Evolutionary conservation across 2,329 filamentous ascomycete species (phyloP), one percentile per base, ranked within the genome.

Genomic region (Xylaria sp.): DNA sequence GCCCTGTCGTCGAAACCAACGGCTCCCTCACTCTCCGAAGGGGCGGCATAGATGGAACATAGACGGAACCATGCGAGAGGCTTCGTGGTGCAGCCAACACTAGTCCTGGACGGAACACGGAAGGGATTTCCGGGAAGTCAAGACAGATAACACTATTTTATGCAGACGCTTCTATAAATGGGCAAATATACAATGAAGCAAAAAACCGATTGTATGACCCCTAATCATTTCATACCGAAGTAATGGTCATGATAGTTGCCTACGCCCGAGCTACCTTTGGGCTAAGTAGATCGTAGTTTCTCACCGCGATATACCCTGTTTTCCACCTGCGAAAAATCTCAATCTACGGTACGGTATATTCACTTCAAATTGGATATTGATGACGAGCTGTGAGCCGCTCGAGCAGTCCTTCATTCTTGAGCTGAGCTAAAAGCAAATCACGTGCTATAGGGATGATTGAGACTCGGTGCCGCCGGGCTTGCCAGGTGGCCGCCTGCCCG

Each of bases 401-500:
- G 7, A 7, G 3, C 4, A 18, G 7, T n/a, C n/a, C 7, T 48
- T 48, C 43, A 48, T 20, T 7, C 7, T 46, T n/a, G 41, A 20
- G 15, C 18, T 46, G 55, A 28, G 43, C 25, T 25, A 64, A 49
- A 33, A 28, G 28, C 5, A 33, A 48, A 57, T 70, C 68, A 70
- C 64, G 68, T 70, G 67, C 41, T 52, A 33, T 36, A 9, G n/a
- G 36, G 20, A 43, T 4, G 13, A 61, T n/a, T 54, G 64, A 20
- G 9, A 46, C 43, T 28, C 25, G 25, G 41, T 15, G 7, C 33
- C 49, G 6, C 57, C 23, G 60, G 43, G 13, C 41, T 18, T 64
- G 68, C 60, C 68, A 71, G 69, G 58, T 66, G 68, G 51, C 68
- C 28, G 33, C 25, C n/a, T 18, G 15, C 6, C 15, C 59, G 57